Base-by-base conservation (phyloP, 345 rosid genomes). In the Erysimum cheiranthoides region DNA sequence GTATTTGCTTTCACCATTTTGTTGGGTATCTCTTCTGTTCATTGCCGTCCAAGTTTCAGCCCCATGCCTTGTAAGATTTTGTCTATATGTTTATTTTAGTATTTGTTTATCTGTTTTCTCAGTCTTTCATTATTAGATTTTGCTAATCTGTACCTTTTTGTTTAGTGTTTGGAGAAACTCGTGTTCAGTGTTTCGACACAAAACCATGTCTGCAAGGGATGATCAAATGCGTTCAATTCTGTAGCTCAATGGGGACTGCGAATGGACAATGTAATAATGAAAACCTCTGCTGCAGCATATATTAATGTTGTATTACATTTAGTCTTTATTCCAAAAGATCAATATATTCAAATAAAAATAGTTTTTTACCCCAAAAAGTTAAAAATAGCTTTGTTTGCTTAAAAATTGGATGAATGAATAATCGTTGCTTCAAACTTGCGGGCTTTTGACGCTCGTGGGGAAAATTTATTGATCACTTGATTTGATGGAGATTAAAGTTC, bases 251-350 rank as follows among this genome's bases (percentile, higher is more conserved):
- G 53, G 73, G 53, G 13, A 69, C 73, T 30, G 64, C 46, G 3
- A 58, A 69, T 42, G 73, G 73, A 54, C 63, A 69, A 69, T 42
- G 73, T 56, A 69, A 16, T 31, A 54, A 4, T 17, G 5, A 54
- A 54, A 66, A 68, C 3, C 39, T 39, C 2, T 68, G 73, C 30
- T 68, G 73, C 5, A 54, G 73, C 62, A 28, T 57, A 14, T 16
- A 68, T 38, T 38, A 36, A 17, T 38, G 18, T 35, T 53, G n/a
- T 17, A 13, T 59, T 57, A 59, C 4, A 36, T 21, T 14, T 17
- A 18, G 27, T 11, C 17, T 47, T 18, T 9, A 47, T 8, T 47
- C 12, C 12, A 47, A 47, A 47, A 47, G 10, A 16, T 47, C 17
- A 21, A 28, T 17, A 11, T 52, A 11, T 52, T 52, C 8, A 25